A percentile compares a stretch with the other conserved stretches of the same genome.
Conservation (phyloP, 1,284 basidiomycete genomes). For the Agroathelia rolfsii region DNA sequence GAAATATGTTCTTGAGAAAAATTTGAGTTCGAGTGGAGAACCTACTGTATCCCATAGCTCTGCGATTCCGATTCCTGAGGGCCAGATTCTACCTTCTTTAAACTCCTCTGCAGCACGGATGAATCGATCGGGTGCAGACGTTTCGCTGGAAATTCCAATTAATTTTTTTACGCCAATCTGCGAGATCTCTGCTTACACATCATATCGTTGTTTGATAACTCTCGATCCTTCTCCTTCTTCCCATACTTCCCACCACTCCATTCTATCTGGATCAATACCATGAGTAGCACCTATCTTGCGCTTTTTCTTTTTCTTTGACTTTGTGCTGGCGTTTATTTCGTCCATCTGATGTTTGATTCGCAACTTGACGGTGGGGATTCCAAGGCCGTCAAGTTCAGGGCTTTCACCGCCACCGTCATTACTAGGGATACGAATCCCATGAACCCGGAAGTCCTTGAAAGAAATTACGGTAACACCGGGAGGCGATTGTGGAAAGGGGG, state of each 20-base stretch:
- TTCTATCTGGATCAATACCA: constrained; percentile 19
- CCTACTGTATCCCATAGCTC: constrained; percentile 55
- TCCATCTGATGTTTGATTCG: constrained; percentile 43
- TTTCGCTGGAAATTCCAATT: constrained; percentile 21
- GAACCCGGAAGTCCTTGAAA: constrained; percentile 51
- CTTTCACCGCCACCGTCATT: constrained; percentile 25
- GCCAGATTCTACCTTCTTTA: constrained; percentile 41
- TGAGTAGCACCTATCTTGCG: constrained; percentile 13
- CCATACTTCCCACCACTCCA: constrained; percentile 61
- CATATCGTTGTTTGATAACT: constrained; percentile 21
- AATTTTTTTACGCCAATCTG: constrained; percentile 2
- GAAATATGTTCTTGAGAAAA: not conserved
- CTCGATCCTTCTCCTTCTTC: constrained; percentile 38
- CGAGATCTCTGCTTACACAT: constrained; percentile 30
- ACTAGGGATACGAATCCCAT: constrained; percentile 39
- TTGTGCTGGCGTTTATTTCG: constrained; percentile 31
- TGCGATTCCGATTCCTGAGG: constrained; percentile 30
- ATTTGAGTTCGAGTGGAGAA: constrained; percentile 5
- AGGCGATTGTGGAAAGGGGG: constrained; percentile 50
- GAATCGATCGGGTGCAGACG: constrained; percentile 40
- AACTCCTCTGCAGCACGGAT: constrained; percentile 49
- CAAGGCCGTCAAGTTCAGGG: constrained; percentile 47
- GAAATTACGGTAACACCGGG: constrained; percentile 43
- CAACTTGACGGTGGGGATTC: constrained; percentile 54
- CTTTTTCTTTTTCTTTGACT: constrained; percentile 29